Evolutionary conservation across 306 rosid species (phyloP), one percentile per base, ranked within the genome.

Genomic region (Pyrus betulifolia): DNA sequence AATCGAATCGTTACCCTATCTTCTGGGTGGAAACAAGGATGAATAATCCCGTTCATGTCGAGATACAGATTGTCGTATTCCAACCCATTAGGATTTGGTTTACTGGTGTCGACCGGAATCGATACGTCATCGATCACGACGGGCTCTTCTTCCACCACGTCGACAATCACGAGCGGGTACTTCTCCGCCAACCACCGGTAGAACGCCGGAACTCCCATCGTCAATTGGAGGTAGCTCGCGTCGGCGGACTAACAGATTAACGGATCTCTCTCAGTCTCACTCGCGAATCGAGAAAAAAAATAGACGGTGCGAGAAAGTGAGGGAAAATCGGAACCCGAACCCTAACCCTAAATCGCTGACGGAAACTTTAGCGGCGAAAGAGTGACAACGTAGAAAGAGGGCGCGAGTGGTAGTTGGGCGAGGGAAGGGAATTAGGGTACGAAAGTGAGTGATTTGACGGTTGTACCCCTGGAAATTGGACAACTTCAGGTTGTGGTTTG

Each of bases 201-300:
- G 84, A 96, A 96, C 54, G 99, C 98, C 2, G 99, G 99, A 55
- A 96, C 99, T 83, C 99, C 99, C 99, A 96, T 92, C 45, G n/a
- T 67, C 40, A 72, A 69, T 55, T 54, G 68, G 59, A 25, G 15
- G 12, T 8, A 69, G 72, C 85, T 82, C 66, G 77, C 57, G 60
- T 78, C 1, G 15, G 64, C 14, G 55, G 6, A 14, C 55, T 49
- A 49, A 49, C 21, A 49, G 55, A 15, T 61, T 6, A 52, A 18
- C 27, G 12, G 72, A 79, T 42, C 71, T 78, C 31, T 51, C 45
- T 28, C 63, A 67, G 75, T 42, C 71, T 82, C 31, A 28, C 28
- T 71, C 63, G 61, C 64, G 27, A 52, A 17, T 35, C 66, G 4
- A 40, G 44, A 8, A 35, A 35, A 33, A 33, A 33, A 33, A 71